A percentile compares a stretch with the other conserved stretches of the same genome.
phyloP scores from a whole-genome alignment of 345 rosid species.

The Salix dunnii region DNA sequence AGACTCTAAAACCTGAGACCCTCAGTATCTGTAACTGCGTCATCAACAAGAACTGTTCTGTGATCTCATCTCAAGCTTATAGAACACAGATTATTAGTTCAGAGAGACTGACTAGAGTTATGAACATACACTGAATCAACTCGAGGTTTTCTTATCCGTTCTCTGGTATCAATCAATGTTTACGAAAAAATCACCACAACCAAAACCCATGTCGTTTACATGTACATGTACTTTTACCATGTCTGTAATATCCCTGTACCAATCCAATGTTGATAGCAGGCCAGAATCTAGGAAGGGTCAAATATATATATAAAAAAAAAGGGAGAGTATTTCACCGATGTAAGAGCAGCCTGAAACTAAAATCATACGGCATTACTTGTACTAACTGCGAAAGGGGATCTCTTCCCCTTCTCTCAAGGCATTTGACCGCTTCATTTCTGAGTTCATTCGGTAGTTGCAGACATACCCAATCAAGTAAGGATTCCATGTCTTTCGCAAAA shows the following conservation, averaged over 20 bases:
- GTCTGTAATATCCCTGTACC: not conserved
- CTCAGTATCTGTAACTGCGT: not conserved
- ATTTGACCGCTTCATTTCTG: constrained; percentile 56
- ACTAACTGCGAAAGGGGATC: constrained; percentile 51
- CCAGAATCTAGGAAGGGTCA: not conserved
- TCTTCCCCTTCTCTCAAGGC: constrained; percentile 45
- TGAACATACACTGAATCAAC: not conserved
- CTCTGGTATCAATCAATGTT: not conserved
- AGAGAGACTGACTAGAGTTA: not conserved
- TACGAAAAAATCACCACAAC: constrained; percentile 1
- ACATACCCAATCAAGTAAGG: constrained; percentile 82
- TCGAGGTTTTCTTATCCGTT: not conserved
- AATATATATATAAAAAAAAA: too few relatives aligned
- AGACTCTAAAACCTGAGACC: not conserved
- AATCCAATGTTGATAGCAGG: not conserved
- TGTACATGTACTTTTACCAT: constrained; percentile 1
- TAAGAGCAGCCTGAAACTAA: constrained; percentile 48
- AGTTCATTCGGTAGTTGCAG: constrained; percentile 67
- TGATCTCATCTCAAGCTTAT: not conserved
- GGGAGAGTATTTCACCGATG: not conserved
- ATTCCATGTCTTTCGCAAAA: constrained; percentile 77
- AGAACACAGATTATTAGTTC: not conserved
- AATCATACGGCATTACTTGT: constrained; percentile 77
- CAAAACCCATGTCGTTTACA: not conserved
- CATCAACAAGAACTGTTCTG: not conserved